A percentile compares a stretch with the other conserved stretches of the same genome.
Conservation (phyloP, 176 grass and related monocot genomes). For the Tillandsia fasciculata region DNA sequence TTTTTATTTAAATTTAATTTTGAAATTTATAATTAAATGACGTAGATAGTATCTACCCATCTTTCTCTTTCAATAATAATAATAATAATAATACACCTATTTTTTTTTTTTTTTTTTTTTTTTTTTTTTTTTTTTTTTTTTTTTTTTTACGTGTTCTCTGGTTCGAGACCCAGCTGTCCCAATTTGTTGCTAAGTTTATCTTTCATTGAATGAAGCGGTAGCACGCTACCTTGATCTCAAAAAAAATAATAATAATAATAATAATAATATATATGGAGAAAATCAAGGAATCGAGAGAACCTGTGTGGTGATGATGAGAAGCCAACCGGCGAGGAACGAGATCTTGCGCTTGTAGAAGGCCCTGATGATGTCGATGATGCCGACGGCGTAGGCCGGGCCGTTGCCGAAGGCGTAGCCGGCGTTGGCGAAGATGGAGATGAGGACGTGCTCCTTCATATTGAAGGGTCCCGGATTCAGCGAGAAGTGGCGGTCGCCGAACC, state of each 20-base stretch:
- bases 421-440: constrained; percentile 98
- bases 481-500: constrained; percentile 37
- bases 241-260: background rate
- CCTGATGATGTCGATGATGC: constrained; percentile 63
- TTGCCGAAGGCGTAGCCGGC: constrained; percentile 68
- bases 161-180: no score
- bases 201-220: no score
- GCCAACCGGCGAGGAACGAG: constrained; percentile 58
- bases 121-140: no score
- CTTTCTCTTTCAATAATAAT: no score
- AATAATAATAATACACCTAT: no score
- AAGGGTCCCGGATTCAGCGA: constrained; percentile 83
- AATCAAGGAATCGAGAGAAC: background rate
- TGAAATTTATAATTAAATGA: no score
- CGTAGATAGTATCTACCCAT: no score
- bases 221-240: no score
- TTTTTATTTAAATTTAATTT: no score
- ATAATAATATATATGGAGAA: background rate
- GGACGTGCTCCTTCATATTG: constrained; percentile 98
- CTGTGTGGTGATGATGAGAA: constrained; percentile 88
- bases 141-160: no score
- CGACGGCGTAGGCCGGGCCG: constrained; percentile 68
- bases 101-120: no score
- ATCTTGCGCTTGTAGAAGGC: constrained; percentile 63
- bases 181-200: no score